These are phyloP conservation scores for Psilocybe azurescens DNA, from an alignment of 768 basidiomycete species.

Conservation along the genomic window DNA sequence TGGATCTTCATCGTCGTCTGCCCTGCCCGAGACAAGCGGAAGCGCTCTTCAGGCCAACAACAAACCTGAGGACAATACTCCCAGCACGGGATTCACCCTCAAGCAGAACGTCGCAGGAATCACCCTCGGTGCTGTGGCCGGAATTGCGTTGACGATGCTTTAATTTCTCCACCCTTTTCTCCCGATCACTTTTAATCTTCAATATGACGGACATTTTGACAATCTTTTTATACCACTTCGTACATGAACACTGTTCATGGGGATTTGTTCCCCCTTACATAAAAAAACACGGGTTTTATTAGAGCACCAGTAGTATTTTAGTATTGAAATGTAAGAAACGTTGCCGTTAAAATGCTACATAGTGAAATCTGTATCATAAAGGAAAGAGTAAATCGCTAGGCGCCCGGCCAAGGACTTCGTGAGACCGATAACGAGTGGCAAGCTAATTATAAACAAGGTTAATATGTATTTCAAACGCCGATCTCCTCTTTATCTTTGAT, in stretches of 20 bases:
- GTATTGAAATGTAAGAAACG: neutral
- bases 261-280: neutral
- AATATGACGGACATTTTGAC: neutral
- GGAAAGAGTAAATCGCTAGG: no score
- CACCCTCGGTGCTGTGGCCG: neutral
- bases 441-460: no score
- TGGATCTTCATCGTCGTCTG: neutral
- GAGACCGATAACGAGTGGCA: no score
- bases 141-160: neutral
- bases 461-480: no score
- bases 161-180: neutral
- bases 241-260: neutral
- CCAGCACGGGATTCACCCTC: neutral
- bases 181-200: neutral
- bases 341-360: neutral
- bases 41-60: neutral
- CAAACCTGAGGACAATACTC: neutral
- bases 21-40: neutral
- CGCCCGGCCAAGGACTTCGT: no score
- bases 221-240: neutral
- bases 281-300: neutral
- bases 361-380: neutral
- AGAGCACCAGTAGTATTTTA: neutral
- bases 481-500: no score
- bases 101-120: neutral